Conservation (phyloP, 2,329 filamentous ascomycete genomes). For the Phaeosphaeriaceae sp. region DNA sequence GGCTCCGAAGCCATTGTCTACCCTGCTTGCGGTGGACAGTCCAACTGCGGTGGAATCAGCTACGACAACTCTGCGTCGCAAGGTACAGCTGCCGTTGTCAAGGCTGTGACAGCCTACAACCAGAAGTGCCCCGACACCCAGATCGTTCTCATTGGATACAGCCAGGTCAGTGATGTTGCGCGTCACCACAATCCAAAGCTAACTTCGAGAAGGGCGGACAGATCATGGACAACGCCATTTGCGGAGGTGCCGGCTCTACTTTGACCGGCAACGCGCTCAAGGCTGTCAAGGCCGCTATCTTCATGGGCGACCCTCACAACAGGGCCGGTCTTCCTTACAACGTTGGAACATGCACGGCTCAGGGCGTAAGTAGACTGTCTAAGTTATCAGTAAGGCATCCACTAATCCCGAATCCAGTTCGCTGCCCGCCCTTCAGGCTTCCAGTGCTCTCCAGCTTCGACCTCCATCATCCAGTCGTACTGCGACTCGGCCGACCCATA, state of each 20-base stretch:
- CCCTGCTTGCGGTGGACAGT: conserved; percentile 69
- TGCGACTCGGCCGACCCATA: conserved; percentile 71
- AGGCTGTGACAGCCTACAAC: conserved; percentile 67
- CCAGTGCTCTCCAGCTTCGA: conserved; percentile 60
- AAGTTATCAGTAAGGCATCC: background rate
- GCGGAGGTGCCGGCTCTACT: conserved; percentile 61
- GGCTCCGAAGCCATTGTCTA: conserved; percentile 54
- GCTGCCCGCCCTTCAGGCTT: conserved; percentile 67
- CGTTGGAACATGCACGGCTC: conserved; percentile 66
- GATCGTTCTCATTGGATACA: conserved; percentile 70
- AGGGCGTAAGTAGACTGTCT: conserved; percentile 60
- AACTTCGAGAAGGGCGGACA: conserved; percentile 61
- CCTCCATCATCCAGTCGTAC: conserved; percentile 68
- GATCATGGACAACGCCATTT: conserved; percentile 70
- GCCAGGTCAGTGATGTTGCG: conserved; percentile 56
- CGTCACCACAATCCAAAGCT: conserved; percentile 2
- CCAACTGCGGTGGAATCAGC: conserved; percentile 64
- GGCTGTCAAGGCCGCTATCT: conserved; percentile 69
- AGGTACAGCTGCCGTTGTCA: conserved; percentile 66
- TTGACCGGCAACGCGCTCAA: conserved; percentile 59
- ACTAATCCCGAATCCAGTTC: conserved; percentile 57
- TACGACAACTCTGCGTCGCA: conserved; percentile 67
- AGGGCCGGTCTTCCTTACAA: conserved; percentile 65
- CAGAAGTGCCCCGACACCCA: conserved; percentile 64
- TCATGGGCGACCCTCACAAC: conserved; percentile 71